Conservation (phyloP, 2,329 filamentous ascomycete species). For the Penicillium hordei region DNA sequence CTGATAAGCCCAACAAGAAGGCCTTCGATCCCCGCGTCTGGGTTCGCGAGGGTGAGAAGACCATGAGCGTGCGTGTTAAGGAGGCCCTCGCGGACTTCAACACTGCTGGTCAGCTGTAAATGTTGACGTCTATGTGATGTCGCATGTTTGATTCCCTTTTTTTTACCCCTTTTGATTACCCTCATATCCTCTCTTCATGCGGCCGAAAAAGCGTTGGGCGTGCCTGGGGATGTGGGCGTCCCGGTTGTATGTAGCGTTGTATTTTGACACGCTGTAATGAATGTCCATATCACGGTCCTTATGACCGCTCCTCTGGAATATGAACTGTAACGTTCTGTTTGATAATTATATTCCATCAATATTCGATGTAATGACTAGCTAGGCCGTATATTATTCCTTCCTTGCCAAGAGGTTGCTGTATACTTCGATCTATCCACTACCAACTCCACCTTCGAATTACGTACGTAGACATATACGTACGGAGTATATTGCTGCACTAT, state of each 20-base stretch:
- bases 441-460: not conserved
- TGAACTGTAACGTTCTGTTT: slow-evolving; percentile 8
- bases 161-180: slow-evolving; percentile 12
- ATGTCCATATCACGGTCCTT: slow-evolving; percentile 19
- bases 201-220: slow-evolving; percentile 21
- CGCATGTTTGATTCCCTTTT: slow-evolving; percentile 8
- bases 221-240: slow-evolving; percentile 24
- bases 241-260: slow-evolving; percentile 30
- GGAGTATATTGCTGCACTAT: not conserved
- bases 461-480: too few species aligned
- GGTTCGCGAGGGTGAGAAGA: slow-evolving; percentile 93
- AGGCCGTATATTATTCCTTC: not conserved
- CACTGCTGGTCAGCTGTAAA: slow-evolving; percentile 73
- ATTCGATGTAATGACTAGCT: not conserved
- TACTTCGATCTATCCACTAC: not conserved
- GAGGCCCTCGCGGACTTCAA: slow-evolving; percentile 91
- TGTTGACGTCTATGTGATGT: slow-evolving; percentile 7
- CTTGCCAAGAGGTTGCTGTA: not conserved
- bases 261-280: slow-evolving; percentile 28
- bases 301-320: slow-evolving; percentile 13
- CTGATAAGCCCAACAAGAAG: slow-evolving; percentile 99
- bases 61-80: slow-evolving; percentile 78
- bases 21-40: slow-evolving; percentile 86
- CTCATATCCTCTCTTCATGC: slow-evolving; percentile 15
- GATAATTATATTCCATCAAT: not conserved